Evolutionary conservation across 176 grass and related monocot species (phyloP), one percentile per base, ranked within the genome.

Genomic region (Musa schizocarpa): DNA sequence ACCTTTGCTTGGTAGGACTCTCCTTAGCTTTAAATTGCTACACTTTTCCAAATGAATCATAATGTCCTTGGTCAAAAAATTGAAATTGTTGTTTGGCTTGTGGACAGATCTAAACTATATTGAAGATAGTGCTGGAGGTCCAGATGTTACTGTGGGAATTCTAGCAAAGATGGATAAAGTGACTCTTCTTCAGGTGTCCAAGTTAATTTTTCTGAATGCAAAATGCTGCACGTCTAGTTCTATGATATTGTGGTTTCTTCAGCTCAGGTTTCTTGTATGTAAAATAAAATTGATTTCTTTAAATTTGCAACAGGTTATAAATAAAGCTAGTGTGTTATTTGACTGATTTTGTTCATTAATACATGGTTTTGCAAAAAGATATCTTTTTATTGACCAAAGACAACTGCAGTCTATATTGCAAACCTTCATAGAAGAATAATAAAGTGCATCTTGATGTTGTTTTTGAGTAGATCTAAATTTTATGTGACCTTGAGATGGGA

Each of bases 111-210:
- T 99, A 57, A 99, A 99, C 82, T 99, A 99, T 50, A 63, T 88
- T 48, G 95, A 99, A 82, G 90, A 99, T 78, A 94, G 88, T 83
- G 95, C 90, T 77, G 95, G 90, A 62, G 95, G 90, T 58, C 66
- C 90, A 13, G 95, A 99, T 87, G 88, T 99, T 69, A 94, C 95
- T 16, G 90, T 94, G 55, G 95, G 84, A 8, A 83, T 89, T 85
- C 95, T 99, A 78, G 73, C 84, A 72, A 98, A 94, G 80, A 94
- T 84, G 88, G 90, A 94, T 79, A 98, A 93, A 89, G 88, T 98
- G 52, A 99, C 90, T 84, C 82, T 99, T 69, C 86, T 99, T 72
- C 95, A 99, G 90, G 90, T 99, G 68, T 76, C 0, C 80, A 57
- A 76, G 57, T 9, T 19, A 75, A 26, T 17, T 26, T 54, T 54